These are phyloP conservation scores for Leccinum variicolor DNA, from an alignment of 768 basidiomycete species.

Conservation along the genomic window DNA sequence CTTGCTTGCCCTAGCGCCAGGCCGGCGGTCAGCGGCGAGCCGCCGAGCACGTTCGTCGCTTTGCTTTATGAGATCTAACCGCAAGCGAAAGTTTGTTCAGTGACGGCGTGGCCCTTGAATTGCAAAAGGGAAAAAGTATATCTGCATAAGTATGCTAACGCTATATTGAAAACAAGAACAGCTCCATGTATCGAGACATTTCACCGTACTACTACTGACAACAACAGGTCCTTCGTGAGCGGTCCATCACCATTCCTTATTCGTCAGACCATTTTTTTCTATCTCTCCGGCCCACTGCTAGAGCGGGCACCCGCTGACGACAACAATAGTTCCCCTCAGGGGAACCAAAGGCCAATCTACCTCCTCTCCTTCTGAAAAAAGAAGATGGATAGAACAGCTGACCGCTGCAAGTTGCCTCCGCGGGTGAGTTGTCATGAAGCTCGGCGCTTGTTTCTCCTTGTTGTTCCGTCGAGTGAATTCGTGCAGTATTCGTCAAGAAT, in stretches of 20 bases:
- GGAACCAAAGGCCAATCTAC: slow-evolving; percentile 13
- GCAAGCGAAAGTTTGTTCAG: not conserved
- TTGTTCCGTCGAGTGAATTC: slow-evolving; percentile 29
- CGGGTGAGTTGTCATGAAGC: slow-evolving; percentile 18
- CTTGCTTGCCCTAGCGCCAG: slow-evolving; percentile 16
- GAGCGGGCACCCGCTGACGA: slow-evolving; percentile 28
- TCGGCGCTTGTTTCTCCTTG: slow-evolving; percentile 23
- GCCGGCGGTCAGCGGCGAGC: not conserved
- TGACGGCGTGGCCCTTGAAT: slow-evolving; percentile 2
- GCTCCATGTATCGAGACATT: slow-evolving; percentile 19
- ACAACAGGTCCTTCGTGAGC: slow-evolving; percentile 26
- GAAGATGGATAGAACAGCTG: slow-evolving; percentile 10
- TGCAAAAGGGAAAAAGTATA: slow-evolving; percentile 9
- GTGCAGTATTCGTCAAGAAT: slow-evolving; percentile 37
- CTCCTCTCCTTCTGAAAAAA: slow-evolving; percentile 8
- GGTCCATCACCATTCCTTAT: slow-evolving; percentile 24
- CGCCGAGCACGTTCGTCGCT: slow-evolving; percentile 5
- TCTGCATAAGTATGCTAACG: slow-evolving; percentile 12
- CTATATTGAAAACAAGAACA: slow-evolving; percentile 24
- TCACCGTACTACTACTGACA: slow-evolving; percentile 5
- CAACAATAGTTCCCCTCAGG: slow-evolving; percentile 24
- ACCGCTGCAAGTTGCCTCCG: slow-evolving; percentile 8
- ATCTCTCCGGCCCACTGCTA: slow-evolving; percentile 30
- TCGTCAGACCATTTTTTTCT: slow-evolving; percentile 20
- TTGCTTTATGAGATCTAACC: not conserved